phyloP scores from a whole-genome alignment of 805 yeast species.

The Lipomyces sp. region DNA sequence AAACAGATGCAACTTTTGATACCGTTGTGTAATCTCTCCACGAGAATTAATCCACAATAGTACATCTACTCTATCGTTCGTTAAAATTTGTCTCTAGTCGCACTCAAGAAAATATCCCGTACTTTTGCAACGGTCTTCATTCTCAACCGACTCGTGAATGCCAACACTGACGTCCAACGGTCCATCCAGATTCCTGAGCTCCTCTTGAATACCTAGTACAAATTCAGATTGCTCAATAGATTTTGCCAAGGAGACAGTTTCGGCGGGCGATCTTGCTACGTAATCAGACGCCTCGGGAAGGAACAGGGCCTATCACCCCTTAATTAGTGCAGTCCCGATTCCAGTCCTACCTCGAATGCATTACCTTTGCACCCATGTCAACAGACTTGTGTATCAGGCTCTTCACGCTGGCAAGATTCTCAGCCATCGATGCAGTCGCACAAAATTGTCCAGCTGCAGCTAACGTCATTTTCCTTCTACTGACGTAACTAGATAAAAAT shows the following conservation, averaged over 20 bases:
- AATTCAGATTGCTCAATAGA: slow-evolving; percentile 52
- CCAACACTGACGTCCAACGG: slow-evolving; percentile 77
- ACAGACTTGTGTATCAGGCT: slow-evolving; percentile 69
- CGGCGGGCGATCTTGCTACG: slow-evolving; percentile 69
- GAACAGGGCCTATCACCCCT: slow-evolving; percentile 51
- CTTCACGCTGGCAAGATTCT: slow-evolving; percentile 65
- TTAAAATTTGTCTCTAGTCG: background rate
- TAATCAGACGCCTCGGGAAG: slow-evolving; percentile 95
- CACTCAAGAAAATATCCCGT: background rate
- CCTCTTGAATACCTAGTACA: slow-evolving; percentile 52
- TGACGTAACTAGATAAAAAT: background rate
- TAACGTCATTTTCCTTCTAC: slow-evolving; percentile 51
- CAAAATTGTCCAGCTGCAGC: slow-evolving; percentile 89
- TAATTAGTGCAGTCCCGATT: background rate
- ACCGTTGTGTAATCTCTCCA: slow-evolving; percentile 70
- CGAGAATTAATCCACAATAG: slow-evolving; percentile 67
- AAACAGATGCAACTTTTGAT: slow-evolving; percentile 86
- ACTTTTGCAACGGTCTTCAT: slow-evolving; percentile 58
- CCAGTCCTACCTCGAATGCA: background rate
- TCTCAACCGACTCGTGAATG: slow-evolving; percentile 74
- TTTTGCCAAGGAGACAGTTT: slow-evolving; percentile 65
- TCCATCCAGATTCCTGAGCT: slow-evolving; percentile 51
- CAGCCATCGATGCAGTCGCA: slow-evolving; percentile 64
- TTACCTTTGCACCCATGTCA: slow-evolving; percentile 59
- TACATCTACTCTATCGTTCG: slow-evolving; percentile 49